Evolutionary conservation across 2,329 filamentous ascomycete genomes (phyloP), one percentile per base, ranked within the genome.

Genomic region (Phialophora chinensis): DNA sequence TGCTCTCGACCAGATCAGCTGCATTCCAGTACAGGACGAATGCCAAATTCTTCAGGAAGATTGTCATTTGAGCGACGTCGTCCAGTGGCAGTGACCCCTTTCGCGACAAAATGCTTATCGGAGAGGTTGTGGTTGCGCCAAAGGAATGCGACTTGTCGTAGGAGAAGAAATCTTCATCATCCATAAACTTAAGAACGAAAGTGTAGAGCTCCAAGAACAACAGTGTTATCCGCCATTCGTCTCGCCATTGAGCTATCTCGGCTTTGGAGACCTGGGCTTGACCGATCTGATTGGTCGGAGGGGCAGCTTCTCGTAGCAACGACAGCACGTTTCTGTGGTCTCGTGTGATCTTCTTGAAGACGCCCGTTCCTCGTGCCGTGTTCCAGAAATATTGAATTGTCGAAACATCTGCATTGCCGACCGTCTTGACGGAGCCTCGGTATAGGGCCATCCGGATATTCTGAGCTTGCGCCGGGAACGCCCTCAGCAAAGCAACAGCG

Each of bases 391-490:
- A 97, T 72, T 90, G 89, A 65, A 94, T 88, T 0, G 91, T 88
- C 0, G 91, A 90, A 8, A 89, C 44, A n/a, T 67, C 57, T 27
- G 57, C 74, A 70, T 60, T 75, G 69, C 2, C 83, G 12, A 66
- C 35, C 1, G 66, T 67, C 31, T 35, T 56, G 11, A 72, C 83
- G 52, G 90, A 87, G 0, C 92, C 91, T 49, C 95, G 84, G 74
- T 95, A 98, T 0, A 98, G 82, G 80, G 92, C 94, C 92, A 98
- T 96, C 25, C 93, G 90, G 67, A 97, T 96, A 66, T 97, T 93
- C 74, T 97, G 93, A 3, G 89, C 89, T 66, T 88, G 86, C 6
- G 84, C 82, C 8, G 94, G 93, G 71, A 98, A 98, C 72, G 93
- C 93, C 66, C 91, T 87, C 3, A 98, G 82, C 2, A 99, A 81